phyloP scores from a whole-genome alignment of 129 eudicot species.

The Logfia minima region DNA sequence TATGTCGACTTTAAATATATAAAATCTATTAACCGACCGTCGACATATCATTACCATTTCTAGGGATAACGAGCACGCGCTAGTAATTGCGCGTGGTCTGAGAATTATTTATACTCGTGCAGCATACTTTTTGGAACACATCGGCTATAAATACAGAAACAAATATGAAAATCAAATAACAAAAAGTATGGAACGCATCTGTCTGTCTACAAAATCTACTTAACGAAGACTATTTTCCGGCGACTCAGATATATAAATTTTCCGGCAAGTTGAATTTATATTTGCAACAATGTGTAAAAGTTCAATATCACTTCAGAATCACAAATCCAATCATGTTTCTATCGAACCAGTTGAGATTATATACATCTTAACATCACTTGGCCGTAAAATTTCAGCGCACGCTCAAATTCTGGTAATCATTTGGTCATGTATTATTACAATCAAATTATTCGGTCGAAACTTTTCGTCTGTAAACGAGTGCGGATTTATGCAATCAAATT shows the following conservation, averaged over 20 bases:
- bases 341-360: slow-evolving; percentile 49
- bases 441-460: neutral
- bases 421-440: neutral
- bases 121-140: slow-evolving; percentile 8
- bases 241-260: neutral
- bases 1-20: no score
- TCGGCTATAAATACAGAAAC: slow-evolving; percentile 34
- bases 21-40: no score
- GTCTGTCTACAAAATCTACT: neutral
- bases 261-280: neutral
- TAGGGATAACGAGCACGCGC: neutral
- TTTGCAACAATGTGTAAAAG: slow-evolving; percentile 8
- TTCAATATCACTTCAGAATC: slow-evolving; percentile 15
- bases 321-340: slow-evolving; percentile 22
- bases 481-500: no score
- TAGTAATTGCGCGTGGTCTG: neutral
- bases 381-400: slow-evolving; percentile 67
- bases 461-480: neutral
- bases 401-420: slow-evolving; percentile 55
- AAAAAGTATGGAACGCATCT: neutral
- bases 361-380: slow-evolving; percentile 65
- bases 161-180: neutral
- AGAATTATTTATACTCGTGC: neutral
- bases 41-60: neutral
- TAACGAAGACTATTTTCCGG: neutral